phyloP scores from a whole-genome alignment of 75 land plant species.

The Selaginella moellendorffii region DNA sequence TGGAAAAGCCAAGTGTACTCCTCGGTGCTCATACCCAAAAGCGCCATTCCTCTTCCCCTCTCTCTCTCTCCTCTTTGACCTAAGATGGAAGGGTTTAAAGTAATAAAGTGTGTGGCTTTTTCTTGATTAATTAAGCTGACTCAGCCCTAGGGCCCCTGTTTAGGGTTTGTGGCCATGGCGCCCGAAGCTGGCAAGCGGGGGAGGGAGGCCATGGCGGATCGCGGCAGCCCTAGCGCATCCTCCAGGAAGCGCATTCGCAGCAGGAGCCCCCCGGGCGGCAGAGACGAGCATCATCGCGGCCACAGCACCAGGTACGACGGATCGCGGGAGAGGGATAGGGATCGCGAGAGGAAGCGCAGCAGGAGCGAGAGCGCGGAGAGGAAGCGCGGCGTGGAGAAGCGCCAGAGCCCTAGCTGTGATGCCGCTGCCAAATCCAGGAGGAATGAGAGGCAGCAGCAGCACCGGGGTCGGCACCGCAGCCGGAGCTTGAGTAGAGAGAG shows the following conservation, averaged over 20 bases:
- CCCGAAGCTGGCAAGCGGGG: no score
- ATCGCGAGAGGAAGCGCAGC: no score
- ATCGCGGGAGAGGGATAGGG: background rate
- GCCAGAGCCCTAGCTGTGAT: background rate
- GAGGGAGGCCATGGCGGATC: background rate
- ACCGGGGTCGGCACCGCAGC: slow-evolving; percentile 16
- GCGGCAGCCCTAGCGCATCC: background rate
- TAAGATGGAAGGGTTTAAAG: no score
- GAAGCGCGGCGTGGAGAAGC: background rate
- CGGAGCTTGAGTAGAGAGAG: background rate
- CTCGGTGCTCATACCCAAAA: no score
- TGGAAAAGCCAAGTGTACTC: no score
- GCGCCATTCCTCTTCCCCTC: no score
- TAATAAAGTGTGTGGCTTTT: no score
- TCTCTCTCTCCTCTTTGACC: no score
- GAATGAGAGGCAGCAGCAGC: no score
- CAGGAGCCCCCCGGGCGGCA: slow-evolving; percentile 10
- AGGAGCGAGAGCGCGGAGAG: slow-evolving; percentile 16
- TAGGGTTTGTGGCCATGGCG: background rate
- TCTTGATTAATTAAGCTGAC: no score
- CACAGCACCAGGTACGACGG: background rate
- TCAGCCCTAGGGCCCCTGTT: background rate
- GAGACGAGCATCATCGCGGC: background rate
- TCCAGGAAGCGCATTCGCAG: slow-evolving; percentile 10
- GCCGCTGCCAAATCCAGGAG: no score